Conservation (phyloP, 108 stramenopile species). For the Nannochloropsis gaditana region DNA sequence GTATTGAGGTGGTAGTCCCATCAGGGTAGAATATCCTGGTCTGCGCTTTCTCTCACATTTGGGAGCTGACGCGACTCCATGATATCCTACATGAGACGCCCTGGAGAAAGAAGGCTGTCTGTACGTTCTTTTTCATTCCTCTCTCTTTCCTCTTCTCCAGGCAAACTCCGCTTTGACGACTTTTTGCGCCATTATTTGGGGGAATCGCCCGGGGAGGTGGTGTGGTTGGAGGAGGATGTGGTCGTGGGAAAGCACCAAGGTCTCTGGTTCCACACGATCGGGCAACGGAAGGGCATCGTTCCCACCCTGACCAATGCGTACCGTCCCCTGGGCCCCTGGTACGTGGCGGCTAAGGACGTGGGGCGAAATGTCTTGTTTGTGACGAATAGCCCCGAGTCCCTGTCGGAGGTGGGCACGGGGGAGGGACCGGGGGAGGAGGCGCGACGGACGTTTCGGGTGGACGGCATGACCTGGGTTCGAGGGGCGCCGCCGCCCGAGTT, state of each 20-base stretch:
- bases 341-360: conserved; percentile 85
- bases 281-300: conserved; percentile 91
- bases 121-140: background rate
- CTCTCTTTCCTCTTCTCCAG: conserved; percentile 59
- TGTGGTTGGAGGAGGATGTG: conserved; percentile 69
- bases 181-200: conserved; percentile 82
- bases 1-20: too few species aligned
- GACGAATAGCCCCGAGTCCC: conserved; percentile 77
- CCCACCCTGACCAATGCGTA: conserved; percentile 55
- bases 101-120: too few species aligned
- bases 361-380: conserved; percentile 66
- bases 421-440: conserved; percentile 32
- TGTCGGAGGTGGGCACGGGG: conserved; percentile 41
- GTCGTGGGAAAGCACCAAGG: conserved; percentile 79
- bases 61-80: too few species aligned
- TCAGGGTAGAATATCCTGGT: too few species aligned
- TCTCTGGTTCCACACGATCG: conserved; percentile 94
- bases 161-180: conserved; percentile 87
- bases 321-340: conserved; percentile 83
- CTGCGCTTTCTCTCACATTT: too few species aligned
- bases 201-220: conserved; percentile 64
- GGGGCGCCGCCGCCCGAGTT: conserved; percentile 53
- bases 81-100: too few species aligned
- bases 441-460: conserved; percentile 69
- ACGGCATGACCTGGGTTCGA: conserved; percentile 76